Evolutionary conservation across 805 yeast genomes (phyloP).

Genomic region (Saccharomycodes ludwigii): DNA sequence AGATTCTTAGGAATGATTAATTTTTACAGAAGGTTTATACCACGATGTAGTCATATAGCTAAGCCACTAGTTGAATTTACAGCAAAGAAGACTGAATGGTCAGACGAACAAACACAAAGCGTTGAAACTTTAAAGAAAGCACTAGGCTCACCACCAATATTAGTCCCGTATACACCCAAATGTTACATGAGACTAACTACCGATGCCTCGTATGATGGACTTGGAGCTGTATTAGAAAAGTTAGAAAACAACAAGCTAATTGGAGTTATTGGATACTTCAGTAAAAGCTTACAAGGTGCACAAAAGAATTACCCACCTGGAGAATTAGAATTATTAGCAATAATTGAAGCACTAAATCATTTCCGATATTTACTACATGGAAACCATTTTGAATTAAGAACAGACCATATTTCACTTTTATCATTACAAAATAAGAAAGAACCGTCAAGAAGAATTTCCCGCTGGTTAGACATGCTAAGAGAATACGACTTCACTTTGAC

Average conservation of each 20-base stretch:
- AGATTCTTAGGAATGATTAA: constrained; percentile 11
- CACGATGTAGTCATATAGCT: constrained; percentile 6
- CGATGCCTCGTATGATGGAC: constrained; percentile 7
- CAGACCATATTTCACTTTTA: constrained; percentile 7
- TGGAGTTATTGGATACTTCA: constrained; percentile 9
- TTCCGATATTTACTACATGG: constrained; percentile 9
- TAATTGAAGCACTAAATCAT: constrained; percentile 8
- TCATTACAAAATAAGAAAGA: constrained; percentile 6
- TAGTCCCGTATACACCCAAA: constrained; percentile 2
- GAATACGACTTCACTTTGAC: constrained; percentile 8
- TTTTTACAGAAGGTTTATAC: constrained; percentile 11
- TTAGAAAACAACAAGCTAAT: constrained; percentile 4
- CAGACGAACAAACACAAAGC: constrained; percentile 1
- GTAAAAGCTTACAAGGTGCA: constrained; percentile 5
- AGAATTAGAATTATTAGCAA: constrained; percentile 9
- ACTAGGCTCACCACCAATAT: constrained; percentile 2
- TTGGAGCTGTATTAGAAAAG: constrained; percentile 12
- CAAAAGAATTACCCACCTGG: constrained; percentile 9
- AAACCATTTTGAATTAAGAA: constrained; percentile 5
- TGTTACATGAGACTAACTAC: constrained; percentile 1
- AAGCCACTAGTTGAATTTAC: constrained; percentile 5
- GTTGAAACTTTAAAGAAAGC: constrained; percentile 2
- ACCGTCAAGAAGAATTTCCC: constrained; percentile 5
- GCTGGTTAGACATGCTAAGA: constrained; percentile 7
- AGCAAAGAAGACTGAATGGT: constrained; percentile 3